Conservation (phyloP, 108 stramenopile genomes). For the Skeletonema marinoi region DNA sequence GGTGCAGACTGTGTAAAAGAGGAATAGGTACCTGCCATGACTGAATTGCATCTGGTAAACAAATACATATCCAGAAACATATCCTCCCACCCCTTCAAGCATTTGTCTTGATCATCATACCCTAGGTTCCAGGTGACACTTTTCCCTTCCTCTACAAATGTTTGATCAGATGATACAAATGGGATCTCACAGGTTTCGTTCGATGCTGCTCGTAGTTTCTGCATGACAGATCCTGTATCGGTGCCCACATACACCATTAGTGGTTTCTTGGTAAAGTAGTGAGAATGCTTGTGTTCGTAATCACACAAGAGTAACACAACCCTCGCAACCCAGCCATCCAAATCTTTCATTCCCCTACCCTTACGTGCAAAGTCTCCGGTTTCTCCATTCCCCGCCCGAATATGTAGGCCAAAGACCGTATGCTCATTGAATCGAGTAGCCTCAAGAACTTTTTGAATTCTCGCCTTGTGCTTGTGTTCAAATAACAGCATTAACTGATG, state of each 20-base stretch:
- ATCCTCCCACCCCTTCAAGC: conserved; percentile 41
- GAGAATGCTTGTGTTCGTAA: not conserved
- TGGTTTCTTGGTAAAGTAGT: conserved; percentile 1
- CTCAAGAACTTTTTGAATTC: conserved; percentile 9
- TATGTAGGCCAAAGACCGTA: conserved; percentile 59
- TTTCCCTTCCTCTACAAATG: not conserved
- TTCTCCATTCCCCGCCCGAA: conserved; percentile 67
- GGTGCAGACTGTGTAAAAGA: conserved; percentile 44
- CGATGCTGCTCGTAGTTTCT: conserved; percentile 7
- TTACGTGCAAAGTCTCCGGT: conserved; percentile 41
- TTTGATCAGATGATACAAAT: conserved; percentile 11
- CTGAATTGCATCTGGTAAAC: conserved; percentile 43
- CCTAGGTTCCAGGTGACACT: conserved; percentile 3
- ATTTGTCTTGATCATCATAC: not conserved
- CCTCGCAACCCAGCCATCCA: not conserved
- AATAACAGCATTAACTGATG: conserved; percentile 9
- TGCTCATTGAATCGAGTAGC: conserved; percentile 33
- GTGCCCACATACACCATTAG: conserved; percentile 55
- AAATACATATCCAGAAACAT: conserved; percentile 55
- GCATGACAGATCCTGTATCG: conserved; percentile 46
- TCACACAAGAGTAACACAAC: not conserved
- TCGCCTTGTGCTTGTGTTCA: not conserved
- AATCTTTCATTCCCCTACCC: conserved; percentile 22
- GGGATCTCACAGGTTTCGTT: not conserved
- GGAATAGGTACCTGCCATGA: conserved; percentile 47